Evolutionary conservation across 805 yeast species (phyloP).

Genomic region (Brettanomyces anomalus): DNA sequence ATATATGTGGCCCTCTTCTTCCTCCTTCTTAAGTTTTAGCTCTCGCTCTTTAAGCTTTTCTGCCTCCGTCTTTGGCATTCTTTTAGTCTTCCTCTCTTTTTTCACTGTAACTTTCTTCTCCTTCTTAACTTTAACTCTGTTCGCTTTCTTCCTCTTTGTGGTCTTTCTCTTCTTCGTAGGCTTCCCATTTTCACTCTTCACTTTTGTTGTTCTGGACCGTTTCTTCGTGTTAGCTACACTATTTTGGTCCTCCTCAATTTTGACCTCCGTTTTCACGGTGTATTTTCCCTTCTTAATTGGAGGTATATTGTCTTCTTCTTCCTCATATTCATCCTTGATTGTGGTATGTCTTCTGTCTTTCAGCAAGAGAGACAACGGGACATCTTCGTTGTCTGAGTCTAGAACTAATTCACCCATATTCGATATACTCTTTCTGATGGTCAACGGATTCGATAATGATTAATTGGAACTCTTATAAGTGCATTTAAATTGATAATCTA

Average conservation of each 20-base stretch:
- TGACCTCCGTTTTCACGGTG: not conserved
- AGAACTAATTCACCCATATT: too few species aligned
- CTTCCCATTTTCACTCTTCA: not conserved
- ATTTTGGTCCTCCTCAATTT: not conserved
- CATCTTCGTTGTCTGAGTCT: slow-evolving; percentile 1
- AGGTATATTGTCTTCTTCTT: not conserved
- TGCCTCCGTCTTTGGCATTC: slow-evolving; percentile 1
- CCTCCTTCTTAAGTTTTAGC: slow-evolving; percentile 17
- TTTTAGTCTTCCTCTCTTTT: slow-evolving; percentile 1
- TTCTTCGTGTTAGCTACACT: not conserved
- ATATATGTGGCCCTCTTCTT: slow-evolving; percentile 50
- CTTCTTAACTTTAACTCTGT: slow-evolving; percentile 2
- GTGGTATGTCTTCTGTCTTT: not conserved
- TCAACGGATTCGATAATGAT: too few species aligned
- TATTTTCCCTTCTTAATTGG: not conserved
- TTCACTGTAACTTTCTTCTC: slow-evolving; percentile 4
- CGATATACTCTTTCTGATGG: too few species aligned
- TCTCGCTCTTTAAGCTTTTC: slow-evolving; percentile 11
- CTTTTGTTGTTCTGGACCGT: not conserved
- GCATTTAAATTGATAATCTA: not conserved
- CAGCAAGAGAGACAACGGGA: not conserved
- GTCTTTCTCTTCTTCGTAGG: slow-evolving; percentile 2
- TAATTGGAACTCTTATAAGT: not conserved
- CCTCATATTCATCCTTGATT: slow-evolving; percentile 1
- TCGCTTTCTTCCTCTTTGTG: not conserved